Evolutionary conservation across 768 basidiomycete genomes (phyloP).

Genomic region (Russula olivacea): DNA sequence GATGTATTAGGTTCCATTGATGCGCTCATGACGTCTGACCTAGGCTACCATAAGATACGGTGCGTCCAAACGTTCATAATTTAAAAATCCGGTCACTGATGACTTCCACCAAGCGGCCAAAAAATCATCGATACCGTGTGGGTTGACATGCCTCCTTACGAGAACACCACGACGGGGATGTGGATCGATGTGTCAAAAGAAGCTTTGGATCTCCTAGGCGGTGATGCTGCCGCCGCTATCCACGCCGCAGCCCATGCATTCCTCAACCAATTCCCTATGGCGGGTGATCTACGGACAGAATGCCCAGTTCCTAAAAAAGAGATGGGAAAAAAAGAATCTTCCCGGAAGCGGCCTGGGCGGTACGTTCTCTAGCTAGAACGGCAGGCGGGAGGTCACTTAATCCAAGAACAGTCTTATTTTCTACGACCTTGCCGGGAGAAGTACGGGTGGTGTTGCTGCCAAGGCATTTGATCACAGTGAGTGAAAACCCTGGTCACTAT

Average conservation of each 20-base stretch:
- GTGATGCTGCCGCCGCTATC: slow-evolving; percentile 66
- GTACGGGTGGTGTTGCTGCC: slow-evolving; percentile 58
- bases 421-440: slow-evolving; percentile 65
- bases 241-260: slow-evolving; percentile 84
- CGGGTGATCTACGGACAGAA: slow-evolving; percentile 69
- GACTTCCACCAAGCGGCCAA: slow-evolving; percentile 25
- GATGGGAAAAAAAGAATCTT: slow-evolving; percentile 46
- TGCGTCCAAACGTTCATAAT: slow-evolving; percentile 25
- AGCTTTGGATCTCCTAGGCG: slow-evolving; percentile 47
- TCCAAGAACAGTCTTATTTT: slow-evolving; percentile 60
- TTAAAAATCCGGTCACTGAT: not conserved
- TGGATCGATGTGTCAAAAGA: slow-evolving; percentile 71
- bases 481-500: slow-evolving; percentile 12
- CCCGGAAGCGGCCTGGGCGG: slow-evolving; percentile 66
- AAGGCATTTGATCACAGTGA: slow-evolving; percentile 81
- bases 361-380: slow-evolving; percentile 25
- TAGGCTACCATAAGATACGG: slow-evolving; percentile 81
- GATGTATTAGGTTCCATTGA: not conserved
- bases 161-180: slow-evolving; percentile 63
- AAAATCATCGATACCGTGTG: slow-evolving; percentile 72
- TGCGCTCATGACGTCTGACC: not conserved
- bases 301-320: slow-evolving; percentile 79
- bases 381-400: not conserved
- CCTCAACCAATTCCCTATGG: slow-evolving; percentile 67
- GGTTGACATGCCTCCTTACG: slow-evolving; percentile 71